Percentiles rank a stretch among this genome's conserved stretches.
phyloP scores from a whole-genome alignment of 495 filamentous ascomycete genomes.

The Aspergillus bertholletiae region DNA sequence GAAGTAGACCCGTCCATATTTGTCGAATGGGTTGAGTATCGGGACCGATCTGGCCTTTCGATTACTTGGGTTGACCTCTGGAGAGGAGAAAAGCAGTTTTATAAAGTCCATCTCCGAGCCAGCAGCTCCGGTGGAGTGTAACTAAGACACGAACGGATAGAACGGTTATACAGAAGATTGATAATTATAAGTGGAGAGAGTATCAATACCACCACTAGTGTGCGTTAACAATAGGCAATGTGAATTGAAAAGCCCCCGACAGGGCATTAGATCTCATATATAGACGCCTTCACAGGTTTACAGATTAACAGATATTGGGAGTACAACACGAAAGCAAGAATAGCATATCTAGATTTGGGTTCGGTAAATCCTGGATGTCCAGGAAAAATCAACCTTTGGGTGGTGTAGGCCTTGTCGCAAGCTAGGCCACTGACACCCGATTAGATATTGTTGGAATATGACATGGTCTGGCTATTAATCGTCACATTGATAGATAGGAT shows the following conservation, averaged over 20 bases:
- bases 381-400: background rate
- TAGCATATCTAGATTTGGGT: background rate
- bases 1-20: conserved; percentile 87
- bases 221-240: background rate
- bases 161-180: background rate
- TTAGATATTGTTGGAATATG: background rate
- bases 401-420: background rate
- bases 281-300: background rate
- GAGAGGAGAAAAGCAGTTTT: conserved; percentile 30
- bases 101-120: conserved; percentile 18
- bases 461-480: background rate
- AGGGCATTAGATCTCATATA: background rate
- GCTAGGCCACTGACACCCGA: background rate
- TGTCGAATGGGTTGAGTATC: conserved; percentile 71
- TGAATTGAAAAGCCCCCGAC: background rate
- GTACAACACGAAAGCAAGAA: background rate
- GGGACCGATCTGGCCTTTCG: conserved; percentile 79
- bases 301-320: background rate
- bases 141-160: background rate
- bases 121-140: background rate
- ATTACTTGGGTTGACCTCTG: conserved; percentile 67
- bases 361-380: background rate
- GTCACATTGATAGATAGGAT: background rate
- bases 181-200: background rate
- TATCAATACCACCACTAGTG: background rate